Conservation (phyloP, 331 rosid species). For the Saraca asoca region DNA sequence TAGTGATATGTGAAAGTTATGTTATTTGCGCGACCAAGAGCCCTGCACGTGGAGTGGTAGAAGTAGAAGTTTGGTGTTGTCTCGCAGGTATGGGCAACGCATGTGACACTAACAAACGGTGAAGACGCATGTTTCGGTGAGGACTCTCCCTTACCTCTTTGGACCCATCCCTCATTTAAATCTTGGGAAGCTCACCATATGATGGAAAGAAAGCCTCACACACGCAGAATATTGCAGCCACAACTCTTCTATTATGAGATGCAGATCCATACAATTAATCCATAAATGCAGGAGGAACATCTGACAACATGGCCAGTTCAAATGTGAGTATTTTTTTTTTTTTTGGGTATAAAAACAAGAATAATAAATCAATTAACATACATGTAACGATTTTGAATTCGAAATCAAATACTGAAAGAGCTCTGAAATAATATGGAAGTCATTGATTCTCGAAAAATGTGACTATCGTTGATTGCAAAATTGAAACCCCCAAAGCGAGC, state of each 20-base stretch:
- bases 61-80: no score
- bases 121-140: slow-evolving; percentile 29
- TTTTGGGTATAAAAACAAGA: no score
- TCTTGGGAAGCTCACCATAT: slow-evolving; percentile 24
- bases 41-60: no score
- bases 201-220: background rate
- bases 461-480: background rate
- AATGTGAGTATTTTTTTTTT: no score
- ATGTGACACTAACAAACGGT: slow-evolving; percentile 42
- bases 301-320: background rate
- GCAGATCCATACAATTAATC: background rate
- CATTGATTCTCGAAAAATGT: no score
- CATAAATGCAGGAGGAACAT: background rate
- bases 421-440: no score
- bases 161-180: slow-evolving; percentile 17
- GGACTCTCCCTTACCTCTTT: slow-evolving; percentile 18
- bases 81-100: slow-evolving; percentile 51
- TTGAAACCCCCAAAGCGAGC: slow-evolving; percentile 6
- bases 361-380: no score
- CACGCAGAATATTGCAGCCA: slow-evolving; percentile 10
- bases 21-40: no score
- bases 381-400: no score
- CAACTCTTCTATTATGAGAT: background rate
- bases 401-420: no score
- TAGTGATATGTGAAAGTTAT: no score